These are phyloP conservation scores for Geotrichum bryndzae DNA, from an alignment of 1,139 yeast species.

Conservation along the genomic window DNA sequence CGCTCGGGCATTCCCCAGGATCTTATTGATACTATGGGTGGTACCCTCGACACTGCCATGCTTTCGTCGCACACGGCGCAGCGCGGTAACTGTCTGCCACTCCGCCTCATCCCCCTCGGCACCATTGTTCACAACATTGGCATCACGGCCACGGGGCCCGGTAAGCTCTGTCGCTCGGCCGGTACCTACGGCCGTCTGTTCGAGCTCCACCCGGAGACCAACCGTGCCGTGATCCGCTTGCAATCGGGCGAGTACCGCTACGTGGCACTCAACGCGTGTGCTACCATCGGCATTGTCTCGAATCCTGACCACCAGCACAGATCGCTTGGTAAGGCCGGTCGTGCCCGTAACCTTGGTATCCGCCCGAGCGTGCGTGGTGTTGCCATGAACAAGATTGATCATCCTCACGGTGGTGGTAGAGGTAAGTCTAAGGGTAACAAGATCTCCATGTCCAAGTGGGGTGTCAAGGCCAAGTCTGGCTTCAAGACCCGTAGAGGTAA, in stretches of 20 bases:
- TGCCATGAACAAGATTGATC: constrained; percentile 96
- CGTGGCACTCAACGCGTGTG: constrained; percentile 79
- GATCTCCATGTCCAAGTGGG: constrained; percentile 95
- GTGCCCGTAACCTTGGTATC: constrained; percentile 85
- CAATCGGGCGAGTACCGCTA: constrained; percentile 93
- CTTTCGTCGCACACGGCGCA: constrained; percentile 81
- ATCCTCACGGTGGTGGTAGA: constrained; percentile 99
- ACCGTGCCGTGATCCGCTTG: constrained; percentile 71
- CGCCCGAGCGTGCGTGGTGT: constrained; percentile 97
- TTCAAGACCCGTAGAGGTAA: constrained; percentile 92
- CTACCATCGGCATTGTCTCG: constrained; percentile 92
- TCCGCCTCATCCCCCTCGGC: constrained; percentile 89
- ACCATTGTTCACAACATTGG: constrained; percentile 86
- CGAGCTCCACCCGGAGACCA: constrained; percentile 66
- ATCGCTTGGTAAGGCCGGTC: constrained; percentile 95
- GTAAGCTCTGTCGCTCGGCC: constrained; percentile 86
- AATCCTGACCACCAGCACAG: constrained; percentile 89
- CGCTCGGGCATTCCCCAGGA: constrained; percentile 81
- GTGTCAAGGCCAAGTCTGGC: constrained; percentile 81
- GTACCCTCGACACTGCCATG: constrained; percentile 82
- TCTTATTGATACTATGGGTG: constrained; percentile 75
- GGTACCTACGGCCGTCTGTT: constrained; percentile 90
- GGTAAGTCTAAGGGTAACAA: constrained; percentile 97
- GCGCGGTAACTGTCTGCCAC: constrained; percentile 91
- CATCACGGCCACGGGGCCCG: constrained; percentile 70